Base-by-base conservation (phyloP, 805 yeast species). In the Hanseniaspora taiwanica region DNA sequence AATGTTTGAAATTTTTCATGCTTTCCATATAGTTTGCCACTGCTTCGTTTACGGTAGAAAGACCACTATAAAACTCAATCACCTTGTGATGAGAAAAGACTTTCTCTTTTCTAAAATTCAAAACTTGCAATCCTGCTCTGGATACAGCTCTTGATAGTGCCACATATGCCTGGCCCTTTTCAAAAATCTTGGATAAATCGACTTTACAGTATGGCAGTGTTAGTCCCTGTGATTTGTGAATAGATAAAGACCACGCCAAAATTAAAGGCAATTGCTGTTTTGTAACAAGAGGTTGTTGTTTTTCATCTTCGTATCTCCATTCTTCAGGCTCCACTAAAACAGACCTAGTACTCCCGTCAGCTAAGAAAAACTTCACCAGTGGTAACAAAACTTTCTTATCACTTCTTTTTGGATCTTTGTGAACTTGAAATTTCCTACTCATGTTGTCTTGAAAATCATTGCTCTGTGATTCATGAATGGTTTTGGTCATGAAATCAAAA, bases 161-260 rank as follows among this genome's bases (percentile, higher is more conserved):
- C 23, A 91, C 98, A 55, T 91, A 91, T 0, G 94, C 93, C 56
- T 91, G 98, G 0, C 98, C 98, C 40, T 74, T 77, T 54, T 87
- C 97, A 59, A 89, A 89, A 1, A 81, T 76, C 42, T 68, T 67
- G 27, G 69, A 65, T 45, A 89, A 66, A 55, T 91, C 94, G 5
- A 89, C 94, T 46, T 71, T 71, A 3, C 83, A 86, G 41, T 72
- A 68, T 4, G 79, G 76, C 35, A 86, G 59, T 0, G 97, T 82
- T 59, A 89, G 87, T 1, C 98, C 98, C 57, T 89, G 98, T 0
- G 96, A 78, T 61, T 91, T 89, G 56, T 91, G 98, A 35, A 91
- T 87, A 0, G 96, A 86, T 35, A 91, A 60, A 0, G 98, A 86
- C 96, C 97, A 91, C 0, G 98, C 94, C n/a, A 87, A 63, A 50